These are phyloP conservation scores for Suillus spraguei DNA, from an alignment of 768 basidiomycete genomes.

Conservation along the genomic window DNA sequence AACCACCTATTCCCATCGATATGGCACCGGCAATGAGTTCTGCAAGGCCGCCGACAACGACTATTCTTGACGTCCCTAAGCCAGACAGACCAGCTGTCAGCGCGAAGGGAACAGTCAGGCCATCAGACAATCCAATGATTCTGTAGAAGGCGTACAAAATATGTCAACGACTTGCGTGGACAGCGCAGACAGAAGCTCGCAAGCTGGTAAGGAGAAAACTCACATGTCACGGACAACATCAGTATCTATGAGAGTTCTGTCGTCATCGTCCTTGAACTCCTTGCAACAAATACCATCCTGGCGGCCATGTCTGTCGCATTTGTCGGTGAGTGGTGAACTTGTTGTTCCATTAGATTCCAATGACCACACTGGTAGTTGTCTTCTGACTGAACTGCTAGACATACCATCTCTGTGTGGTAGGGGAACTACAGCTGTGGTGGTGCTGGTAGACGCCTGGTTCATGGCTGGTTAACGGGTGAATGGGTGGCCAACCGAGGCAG, in stretches of 20 bases:
- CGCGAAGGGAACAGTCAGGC: slow-evolving; percentile 90
- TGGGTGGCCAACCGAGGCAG: no score
- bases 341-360: slow-evolving; percentile 46
- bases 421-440: slow-evolving; percentile 16
- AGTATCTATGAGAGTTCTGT: slow-evolving; percentile 81
- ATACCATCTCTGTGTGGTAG: slow-evolving; percentile 22
- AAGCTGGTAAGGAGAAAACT: slow-evolving; percentile 26
- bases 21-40: slow-evolving; percentile 97
- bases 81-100: slow-evolving; percentile 88
- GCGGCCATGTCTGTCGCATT: slow-evolving; percentile 58
- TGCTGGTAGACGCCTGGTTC: background rate
- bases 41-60: slow-evolving; percentile 91
- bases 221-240: slow-evolving; percentile 88
- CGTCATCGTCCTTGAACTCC: slow-evolving; percentile 78
- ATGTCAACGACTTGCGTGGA: slow-evolving; percentile 11
- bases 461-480: background rate
- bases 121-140: slow-evolving; percentile 89
- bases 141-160: slow-evolving; percentile 47
- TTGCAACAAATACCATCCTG: slow-evolving; percentile 82
- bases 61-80: slow-evolving; percentile 86
- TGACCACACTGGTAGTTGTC: slow-evolving; percentile 67
- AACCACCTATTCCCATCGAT: slow-evolving; percentile 98
- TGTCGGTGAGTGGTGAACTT: slow-evolving; percentile 50
- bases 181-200: background rate
- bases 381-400: slow-evolving; percentile 18